A percentile compares a stretch with the other conserved stretches of the same genome.
phyloP scores from a whole-genome alignment of 2,329 filamentous ascomycete genomes.

The Dactylellina haptotyla region DNA sequence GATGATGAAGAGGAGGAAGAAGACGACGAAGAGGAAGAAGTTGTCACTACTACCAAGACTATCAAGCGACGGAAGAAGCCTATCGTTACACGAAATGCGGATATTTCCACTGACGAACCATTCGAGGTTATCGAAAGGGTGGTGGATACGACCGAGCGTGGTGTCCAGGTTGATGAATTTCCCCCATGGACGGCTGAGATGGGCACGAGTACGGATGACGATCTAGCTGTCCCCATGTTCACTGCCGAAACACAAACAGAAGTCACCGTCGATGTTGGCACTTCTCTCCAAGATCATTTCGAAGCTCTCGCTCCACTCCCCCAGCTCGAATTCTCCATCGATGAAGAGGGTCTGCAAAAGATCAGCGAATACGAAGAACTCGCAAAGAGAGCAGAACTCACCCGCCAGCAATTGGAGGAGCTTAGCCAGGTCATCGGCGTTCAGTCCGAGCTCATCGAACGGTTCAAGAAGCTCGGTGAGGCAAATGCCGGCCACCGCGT shows the following conservation, averaged over 20 bases:
- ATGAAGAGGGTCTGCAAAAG: constrained; percentile 38
- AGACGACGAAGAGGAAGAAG: constrained; percentile 45
- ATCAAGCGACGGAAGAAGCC: constrained; percentile 50
- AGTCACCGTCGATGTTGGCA: constrained; percentile 7
- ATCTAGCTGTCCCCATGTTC: constrained; percentile 41
- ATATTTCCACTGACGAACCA: constrained; percentile 24
- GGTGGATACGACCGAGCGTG: constrained; percentile 40
- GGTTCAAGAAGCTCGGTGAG: constrained; percentile 40
- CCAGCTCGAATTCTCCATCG: constrained; percentile 48
- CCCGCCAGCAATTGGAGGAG: constrained; percentile 34
- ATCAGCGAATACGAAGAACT: constrained; percentile 48
- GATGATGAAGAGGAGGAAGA: constrained; percentile 42
- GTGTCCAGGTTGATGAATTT: constrained; percentile 25
- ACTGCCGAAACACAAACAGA: constrained; percentile 43
- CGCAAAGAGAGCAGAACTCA: constrained; percentile 37
- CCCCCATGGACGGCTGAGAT: constrained; percentile 16
- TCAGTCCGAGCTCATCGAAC: constrained; percentile 42
- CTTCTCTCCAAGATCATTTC: constrained; percentile 33
- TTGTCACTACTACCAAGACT: constrained; percentile 48
- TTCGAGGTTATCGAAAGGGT: constrained; percentile 46
- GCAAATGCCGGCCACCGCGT: constrained; percentile 39
- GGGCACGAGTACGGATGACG: constrained; percentile 39
- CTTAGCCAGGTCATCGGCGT: constrained; percentile 41
- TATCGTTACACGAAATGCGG: constrained; percentile 16
- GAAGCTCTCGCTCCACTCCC: constrained; percentile 28